phyloP scores from a whole-genome alignment of 495 filamentous ascomycete genomes.

The Glarea lozoyensis region DNA sequence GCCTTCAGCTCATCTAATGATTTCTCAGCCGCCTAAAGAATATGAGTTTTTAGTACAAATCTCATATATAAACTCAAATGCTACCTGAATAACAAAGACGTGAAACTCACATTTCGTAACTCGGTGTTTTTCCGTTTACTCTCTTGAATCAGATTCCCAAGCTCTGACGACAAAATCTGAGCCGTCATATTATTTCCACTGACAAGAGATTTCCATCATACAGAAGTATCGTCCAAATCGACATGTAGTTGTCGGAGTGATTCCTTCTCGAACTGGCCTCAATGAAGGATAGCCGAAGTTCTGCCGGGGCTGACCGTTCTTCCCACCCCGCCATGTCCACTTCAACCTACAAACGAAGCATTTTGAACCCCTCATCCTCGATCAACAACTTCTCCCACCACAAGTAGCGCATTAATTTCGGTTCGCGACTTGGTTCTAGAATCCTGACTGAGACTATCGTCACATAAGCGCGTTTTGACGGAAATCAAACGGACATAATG shows the following conservation, averaged over 20 bases:
- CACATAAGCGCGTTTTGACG: background rate
- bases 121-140: constrained; percentile 89
- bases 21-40: constrained; percentile 82
- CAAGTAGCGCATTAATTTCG: too few species aligned
- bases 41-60: constrained; percentile 18
- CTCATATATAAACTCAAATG: too few species aligned
- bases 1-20: constrained; percentile 83
- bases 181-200: constrained; percentile 67
- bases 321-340: background rate
- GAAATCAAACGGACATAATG: constrained; percentile 35
- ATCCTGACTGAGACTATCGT: too few species aligned
- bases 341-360: too few species aligned
- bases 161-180: constrained; percentile 81
- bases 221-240: too few species aligned
- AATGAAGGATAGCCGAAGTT: constrained; percentile 18
- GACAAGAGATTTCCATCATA: constrained; percentile 21
- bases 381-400: too few species aligned
- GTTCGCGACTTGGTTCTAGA: too few species aligned
- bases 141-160: constrained; percentile 88
- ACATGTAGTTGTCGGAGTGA: too few species aligned
- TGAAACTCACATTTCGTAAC: constrained; percentile 62
- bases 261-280: too few species aligned
- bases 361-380: too few species aligned
- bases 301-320: constrained; percentile 3
- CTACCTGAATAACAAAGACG: too few species aligned